Evolutionary conservation across 2,329 filamentous ascomycete species (phyloP), one percentile per base, ranked within the genome.

Genomic region (Fusarium xylarioides): DNA sequence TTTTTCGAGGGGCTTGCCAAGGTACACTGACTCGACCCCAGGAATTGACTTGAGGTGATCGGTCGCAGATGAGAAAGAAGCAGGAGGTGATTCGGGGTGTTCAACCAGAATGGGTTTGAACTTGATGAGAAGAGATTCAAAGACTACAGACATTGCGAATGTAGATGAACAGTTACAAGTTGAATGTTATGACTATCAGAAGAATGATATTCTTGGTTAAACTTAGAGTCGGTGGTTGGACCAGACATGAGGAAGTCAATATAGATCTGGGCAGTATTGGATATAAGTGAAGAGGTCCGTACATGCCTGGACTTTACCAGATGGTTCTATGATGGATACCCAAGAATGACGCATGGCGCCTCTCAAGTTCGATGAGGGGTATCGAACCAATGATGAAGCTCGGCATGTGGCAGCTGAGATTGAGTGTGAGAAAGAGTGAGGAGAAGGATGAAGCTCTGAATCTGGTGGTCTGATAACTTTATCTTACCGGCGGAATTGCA

Each of bases 1-100:
- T 30, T 79, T 74, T 70, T 84, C 83, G 54, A 81, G 60, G 38
- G 81, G 78, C 12, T 75, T 77, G 66, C 83, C 83, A 44, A 80
- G 73, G 69, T 83, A 80, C 37, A 83, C 67, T 59, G 76, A 75
- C 57, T 70, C 58, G 56, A 81, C 76, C 73, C 81, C 81, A 37
- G 81, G 77, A 50, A 79, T 71, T 46, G 80, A 75, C 55, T 79
- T 78, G 26, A 82, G 76, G 47, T 73, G 66, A 57, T 76, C 67
- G 70, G 70, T 77, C 73, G 77, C 70, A 47, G 74, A 71, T 61
- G 74, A 69, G 58, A 80, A 75, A 52, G 75, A 71, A 40, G 76
- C 71, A 15, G 78, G 78, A 28, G 79, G 77, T 21, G 72, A 68
- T 21, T 76, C 67, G n/a, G 77, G 68, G 53, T 73, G 68, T 46